A percentile compares a stretch with the other conserved stretches of the same genome.
These are phyloP conservation scores for Chlamydomonas reinhardtii DNA, from an alignment of 163 green algal species.

Conservation along the genomic window DNA sequence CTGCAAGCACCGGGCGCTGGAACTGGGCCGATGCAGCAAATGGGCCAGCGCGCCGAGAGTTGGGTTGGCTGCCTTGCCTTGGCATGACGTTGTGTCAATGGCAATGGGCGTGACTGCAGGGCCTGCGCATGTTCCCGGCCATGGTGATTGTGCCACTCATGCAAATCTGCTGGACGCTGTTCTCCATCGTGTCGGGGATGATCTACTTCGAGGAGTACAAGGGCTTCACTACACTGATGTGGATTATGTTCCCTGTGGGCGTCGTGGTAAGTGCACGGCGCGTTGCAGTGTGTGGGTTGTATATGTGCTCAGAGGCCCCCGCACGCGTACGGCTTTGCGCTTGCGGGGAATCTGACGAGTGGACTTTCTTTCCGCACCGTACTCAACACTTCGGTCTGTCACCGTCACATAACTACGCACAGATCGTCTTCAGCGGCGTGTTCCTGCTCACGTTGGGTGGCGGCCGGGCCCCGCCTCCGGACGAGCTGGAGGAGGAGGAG, in stretches of 20 bases:
- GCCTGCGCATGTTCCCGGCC: slow-evolving; percentile 77
- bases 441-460: slow-evolving; percentile 71
- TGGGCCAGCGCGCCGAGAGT: too few relatives aligned
- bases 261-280: slow-evolving; percentile 59
- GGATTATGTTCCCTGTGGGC: slow-evolving; percentile 81
- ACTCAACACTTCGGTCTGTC: too few relatives aligned
- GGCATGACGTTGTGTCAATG: too few relatives aligned
- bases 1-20: too few relatives aligned
- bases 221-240: slow-evolving; percentile 61
- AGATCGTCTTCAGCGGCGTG: slow-evolving; percentile 81
- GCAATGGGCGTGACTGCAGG: slow-evolving; percentile 35
- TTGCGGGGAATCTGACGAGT: too few relatives aligned
- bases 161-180: slow-evolving; percentile 90
- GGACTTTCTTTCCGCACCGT: too few relatives aligned
- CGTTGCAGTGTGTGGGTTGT: too few relatives aligned
- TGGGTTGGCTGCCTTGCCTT: too few relatives aligned
- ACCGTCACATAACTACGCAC: too few relatives aligned
- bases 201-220: slow-evolving; percentile 85
- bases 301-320: too few relatives aligned
- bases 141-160: slow-evolving; percentile 87
- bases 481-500: background rate
- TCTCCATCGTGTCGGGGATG: slow-evolving; percentile 83
- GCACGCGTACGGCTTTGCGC: too few relatives aligned
- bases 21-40: too few relatives aligned
- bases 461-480: background rate